phyloP scores from a whole-genome alignment of 2,329 filamentous ascomycete species.

The Cladosporium sphaerospermum region DNA sequence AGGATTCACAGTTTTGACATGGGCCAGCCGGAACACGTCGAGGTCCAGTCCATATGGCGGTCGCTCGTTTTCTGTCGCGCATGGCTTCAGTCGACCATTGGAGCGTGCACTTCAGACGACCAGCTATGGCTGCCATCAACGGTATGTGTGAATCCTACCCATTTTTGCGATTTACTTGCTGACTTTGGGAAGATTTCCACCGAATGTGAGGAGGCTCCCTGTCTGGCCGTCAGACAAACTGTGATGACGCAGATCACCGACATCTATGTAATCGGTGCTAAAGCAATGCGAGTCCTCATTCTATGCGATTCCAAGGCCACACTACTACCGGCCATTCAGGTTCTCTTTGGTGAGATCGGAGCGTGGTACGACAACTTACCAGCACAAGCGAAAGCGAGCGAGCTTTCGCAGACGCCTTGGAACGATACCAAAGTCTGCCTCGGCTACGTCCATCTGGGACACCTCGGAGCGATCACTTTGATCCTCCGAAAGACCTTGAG shows the following conservation, averaged over 20 bases:
- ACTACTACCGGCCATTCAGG: not conserved
- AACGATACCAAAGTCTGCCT: not conserved
- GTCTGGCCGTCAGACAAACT: not conserved
- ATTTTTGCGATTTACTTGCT: not conserved
- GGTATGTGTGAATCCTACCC: not conserved
- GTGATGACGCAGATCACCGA: not conserved
- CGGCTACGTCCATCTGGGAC: slow-evolving; percentile 1
- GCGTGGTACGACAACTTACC: slow-evolving; percentile 3
- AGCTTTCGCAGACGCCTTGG: slow-evolving; percentile 2
- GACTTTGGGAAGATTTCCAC: not conserved
- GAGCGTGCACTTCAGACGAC: slow-evolving; percentile 1
- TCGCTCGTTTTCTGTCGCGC: slow-evolving; percentile 3
- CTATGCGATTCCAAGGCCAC: not conserved
- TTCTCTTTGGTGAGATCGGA: not conserved
- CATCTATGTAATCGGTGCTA: not conserved
- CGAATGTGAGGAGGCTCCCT: too few species aligned
- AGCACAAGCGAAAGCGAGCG: not conserved
- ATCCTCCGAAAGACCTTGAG: slow-evolving; percentile 2
- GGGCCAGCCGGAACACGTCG: not conserved
- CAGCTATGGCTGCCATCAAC: slow-evolving; percentile 5
- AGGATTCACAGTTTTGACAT: not conserved
- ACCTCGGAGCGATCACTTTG: slow-evolving; percentile 4
- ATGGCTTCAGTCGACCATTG: slow-evolving; percentile 8
- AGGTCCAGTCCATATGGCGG: slow-evolving; percentile 2
- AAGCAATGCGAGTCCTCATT: not conserved